Base-by-base conservation (phyloP, 202 grass and related monocot genomes). In the Setaria viridis region DNA sequence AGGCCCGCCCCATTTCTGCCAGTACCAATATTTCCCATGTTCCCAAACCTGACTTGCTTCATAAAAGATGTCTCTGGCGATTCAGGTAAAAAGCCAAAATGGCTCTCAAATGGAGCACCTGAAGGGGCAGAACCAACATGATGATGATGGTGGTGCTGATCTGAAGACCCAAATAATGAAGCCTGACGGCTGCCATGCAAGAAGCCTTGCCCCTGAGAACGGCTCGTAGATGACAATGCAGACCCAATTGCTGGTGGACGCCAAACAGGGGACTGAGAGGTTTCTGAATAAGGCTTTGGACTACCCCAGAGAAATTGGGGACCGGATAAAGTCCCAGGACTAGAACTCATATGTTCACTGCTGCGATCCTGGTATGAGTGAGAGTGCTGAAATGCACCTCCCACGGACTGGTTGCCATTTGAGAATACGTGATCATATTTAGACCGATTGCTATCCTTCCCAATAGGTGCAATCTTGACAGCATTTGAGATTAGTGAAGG, bases 231-330 rank as follows among this genome's bases (percentile, higher is more conserved):
- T 77, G 81, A 74, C 5, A 91, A 84, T 83, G 76, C 73, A 89
- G 32, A 83, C 3, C 92, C 89, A 47, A 76, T 84, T 78, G 85
- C 58, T 17, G 80, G 92, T 57, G 94, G 89, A 17, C 73, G 87
- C 97, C 97, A 93, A 65, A 86, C 70, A 69, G 88, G 89, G 65
- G 94, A 91, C 41, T 94, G 90, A 34, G 92, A 87, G 85, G 88
- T 90, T 62, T 99, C 97, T 29, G 87, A 86, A 81, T 96, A 94
- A 35, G 88, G 82, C 80, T 89, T 91, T 35, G 90, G 90, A 87
- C 92, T 99, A n/a, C 94, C 97, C 97, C 97, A 99, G 25, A 99
- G 87, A 94, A 99, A 99, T 39, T 99, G 94, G 4, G 90, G 90
- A 25, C 97, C 97, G 54, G 85, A 93, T 85, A 99, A 82, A 53